These are phyloP conservation scores for Monotropa hypopitys DNA, from an alignment of 179 eudicot species.

Conservation along the genomic window DNA sequence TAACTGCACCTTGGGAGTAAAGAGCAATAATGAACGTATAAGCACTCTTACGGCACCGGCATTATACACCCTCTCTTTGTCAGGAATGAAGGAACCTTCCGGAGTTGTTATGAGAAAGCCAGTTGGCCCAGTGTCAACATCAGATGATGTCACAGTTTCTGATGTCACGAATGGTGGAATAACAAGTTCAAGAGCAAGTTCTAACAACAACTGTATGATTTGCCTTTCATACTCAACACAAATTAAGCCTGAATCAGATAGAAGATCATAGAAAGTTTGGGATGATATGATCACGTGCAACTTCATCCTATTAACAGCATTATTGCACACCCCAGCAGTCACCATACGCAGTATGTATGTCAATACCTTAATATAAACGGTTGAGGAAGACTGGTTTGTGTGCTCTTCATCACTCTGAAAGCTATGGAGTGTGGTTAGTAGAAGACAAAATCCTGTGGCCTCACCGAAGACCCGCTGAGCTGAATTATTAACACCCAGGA, in stretches of 20 bases:
- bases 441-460: constrained; percentile 93
- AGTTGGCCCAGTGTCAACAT: constrained; percentile 34
- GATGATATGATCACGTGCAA: constrained; percentile 64
- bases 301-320: constrained; percentile 61
- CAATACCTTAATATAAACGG: constrained; percentile 48
- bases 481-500: constrained; percentile 62
- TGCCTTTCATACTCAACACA: constrained; percentile 83
- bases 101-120: constrained; percentile 50
- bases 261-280: constrained; percentile 72
- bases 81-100: constrained; percentile 53
- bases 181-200: constrained; percentile 90
- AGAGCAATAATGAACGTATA: constrained; percentile 67
- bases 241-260: constrained; percentile 79
- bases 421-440: constrained; percentile 72
- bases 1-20: constrained; percentile 86
- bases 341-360: constrained; percentile 77
- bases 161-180: constrained; percentile 68
- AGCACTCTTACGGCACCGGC: constrained; percentile 86
- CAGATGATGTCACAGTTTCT: constrained; percentile 31
- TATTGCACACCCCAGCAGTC: constrained; percentile 72
- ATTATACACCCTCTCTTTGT: constrained; percentile 74
- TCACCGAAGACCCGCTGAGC: constrained; percentile 97
- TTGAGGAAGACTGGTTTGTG: constrained; percentile 28
- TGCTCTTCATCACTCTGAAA: constrained; percentile 59
- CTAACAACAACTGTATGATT: constrained; percentile 80